Percentiles rank a stretch among this genome's conserved stretches.
These are phyloP conservation scores for Boletus calvinii DNA, from an alignment of 1,284 basidiomycete genomes.

Conservation along the genomic window DNA sequence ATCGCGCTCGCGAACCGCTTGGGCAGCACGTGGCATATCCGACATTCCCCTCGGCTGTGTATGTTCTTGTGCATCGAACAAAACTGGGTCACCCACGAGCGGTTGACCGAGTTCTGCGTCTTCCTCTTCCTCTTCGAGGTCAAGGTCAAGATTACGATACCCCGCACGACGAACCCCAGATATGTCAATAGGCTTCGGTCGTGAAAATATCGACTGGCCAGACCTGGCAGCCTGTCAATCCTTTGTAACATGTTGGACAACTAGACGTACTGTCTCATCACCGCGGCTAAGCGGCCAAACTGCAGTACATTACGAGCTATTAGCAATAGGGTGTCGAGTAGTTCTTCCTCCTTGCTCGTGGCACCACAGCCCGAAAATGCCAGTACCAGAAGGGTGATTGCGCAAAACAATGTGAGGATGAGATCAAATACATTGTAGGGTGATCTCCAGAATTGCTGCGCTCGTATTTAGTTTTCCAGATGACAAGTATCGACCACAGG, in stretches of 20 bases:
- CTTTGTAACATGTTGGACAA: slow-evolving; percentile 2
- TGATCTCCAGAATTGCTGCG: slow-evolving; percentile 93
- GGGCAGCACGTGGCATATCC: slow-evolving; percentile 56
- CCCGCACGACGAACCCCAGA: slow-evolving; percentile 67
- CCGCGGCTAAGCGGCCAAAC: slow-evolving; percentile 83
- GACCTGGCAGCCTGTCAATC: slow-evolving; percentile 54
- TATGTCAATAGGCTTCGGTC: slow-evolving; percentile 91
- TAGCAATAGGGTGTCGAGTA: slow-evolving; percentile 86
- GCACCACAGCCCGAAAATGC: slow-evolving; percentile 77
- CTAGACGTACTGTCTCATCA: slow-evolving; percentile 80
- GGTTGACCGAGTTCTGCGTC: slow-evolving; percentile 52
- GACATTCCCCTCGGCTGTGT: slow-evolving; percentile 35
- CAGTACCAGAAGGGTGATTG: slow-evolving; percentile 81
- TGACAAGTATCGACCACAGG: background rate
- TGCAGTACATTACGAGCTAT: slow-evolving; percentile 90
- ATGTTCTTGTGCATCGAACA: slow-evolving; percentile 55
- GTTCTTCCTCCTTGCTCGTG: slow-evolving; percentile 83
- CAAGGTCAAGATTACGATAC: slow-evolving; percentile 64
- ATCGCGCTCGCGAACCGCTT: slow-evolving; percentile 57
- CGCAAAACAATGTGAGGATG: slow-evolving; percentile 82
- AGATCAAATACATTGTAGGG: slow-evolving; percentile 88
- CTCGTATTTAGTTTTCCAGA: slow-evolving; percentile 7
- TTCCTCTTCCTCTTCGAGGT: slow-evolving; percentile 64
- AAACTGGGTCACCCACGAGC: slow-evolving; percentile 51
- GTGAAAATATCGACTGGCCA: slow-evolving; percentile 90